These are phyloP conservation scores for Hondaea fermentalgiana DNA, from an alignment of 108 stramenopile species.

Conservation along the genomic window DNA sequence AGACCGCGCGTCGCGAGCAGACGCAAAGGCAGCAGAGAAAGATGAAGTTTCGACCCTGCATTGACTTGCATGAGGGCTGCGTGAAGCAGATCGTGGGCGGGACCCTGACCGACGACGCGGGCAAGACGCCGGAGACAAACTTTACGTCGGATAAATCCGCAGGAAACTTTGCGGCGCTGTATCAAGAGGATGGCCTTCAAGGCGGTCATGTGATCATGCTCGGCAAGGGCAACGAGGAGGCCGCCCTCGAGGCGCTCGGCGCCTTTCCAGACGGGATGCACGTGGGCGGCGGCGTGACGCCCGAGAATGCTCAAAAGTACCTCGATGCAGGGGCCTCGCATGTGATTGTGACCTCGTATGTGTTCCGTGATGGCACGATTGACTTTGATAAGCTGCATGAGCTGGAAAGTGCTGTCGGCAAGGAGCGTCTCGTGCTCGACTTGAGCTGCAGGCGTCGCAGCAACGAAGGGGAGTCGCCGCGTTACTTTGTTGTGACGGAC, in stretches of 20 bases:
- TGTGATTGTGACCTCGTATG: constrained; percentile 90
- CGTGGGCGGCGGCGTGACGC: constrained; percentile 84
- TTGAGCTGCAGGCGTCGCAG: constrained; percentile 69
- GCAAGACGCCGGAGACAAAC: constrained; percentile 56
- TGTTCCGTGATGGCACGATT: constrained; percentile 73
- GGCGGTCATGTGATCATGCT: constrained; percentile 98
- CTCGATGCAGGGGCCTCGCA: constrained; percentile 77
- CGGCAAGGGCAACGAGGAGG: constrained; percentile 75
- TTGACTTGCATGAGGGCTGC: constrained; percentile 87
- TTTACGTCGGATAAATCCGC: constrained; percentile 73
- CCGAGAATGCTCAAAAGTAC: constrained; percentile 69
- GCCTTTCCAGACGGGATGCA: constrained; percentile 82
- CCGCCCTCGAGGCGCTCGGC: constrained; percentile 62
- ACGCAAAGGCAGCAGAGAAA: too few relatives aligned
- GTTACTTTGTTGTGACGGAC: constrained; percentile 82
- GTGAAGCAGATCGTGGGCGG: constrained; percentile 98
- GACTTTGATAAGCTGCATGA: constrained; percentile 62
- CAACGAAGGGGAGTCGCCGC: constrained; percentile 37
- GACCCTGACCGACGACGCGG: constrained; percentile 49
- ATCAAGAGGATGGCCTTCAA: constrained; percentile 58
- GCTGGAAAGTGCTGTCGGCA: constrained; percentile 58
- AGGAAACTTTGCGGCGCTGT: constrained; percentile 57
- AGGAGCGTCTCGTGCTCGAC: constrained; percentile 84
- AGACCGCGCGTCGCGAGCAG: too few relatives aligned
- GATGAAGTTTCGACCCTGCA: constrained; percentile 96